Percentiles rank a stretch among this genome's conserved stretches.
phyloP scores from a whole-genome alignment of 371 early-diverging fungal species.

The Globomyces sp. region DNA sequence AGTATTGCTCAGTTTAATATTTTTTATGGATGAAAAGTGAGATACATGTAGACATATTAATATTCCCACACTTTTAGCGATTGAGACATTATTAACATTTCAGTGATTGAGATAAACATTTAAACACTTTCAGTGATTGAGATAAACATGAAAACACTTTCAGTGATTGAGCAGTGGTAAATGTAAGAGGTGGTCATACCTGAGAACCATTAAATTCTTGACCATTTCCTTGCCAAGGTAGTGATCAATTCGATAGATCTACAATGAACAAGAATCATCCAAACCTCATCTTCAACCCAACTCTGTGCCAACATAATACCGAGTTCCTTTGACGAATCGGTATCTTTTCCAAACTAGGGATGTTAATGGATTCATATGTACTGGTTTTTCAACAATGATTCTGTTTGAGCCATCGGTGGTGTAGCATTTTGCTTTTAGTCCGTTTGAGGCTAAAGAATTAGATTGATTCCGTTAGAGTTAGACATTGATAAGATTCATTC shows the following conservation, averaged over 20 bases:
- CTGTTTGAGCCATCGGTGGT: slow-evolving; percentile 57
- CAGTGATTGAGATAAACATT: not conserved
- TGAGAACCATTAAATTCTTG: slow-evolving; percentile 90
- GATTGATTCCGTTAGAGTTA: no score
- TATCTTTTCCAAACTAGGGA: slow-evolving; percentile 82
- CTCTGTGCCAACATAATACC: slow-evolving; percentile 62
- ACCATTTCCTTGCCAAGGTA: slow-evolving; percentile 99
- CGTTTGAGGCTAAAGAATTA: slow-evolving; percentile 51
- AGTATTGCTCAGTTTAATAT: no score
- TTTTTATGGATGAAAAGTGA: no score
- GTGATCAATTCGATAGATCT: slow-evolving; percentile 97
- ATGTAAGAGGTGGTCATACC: slow-evolving; percentile 34
- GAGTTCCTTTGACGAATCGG: slow-evolving; percentile 75
- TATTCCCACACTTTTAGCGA: no score
- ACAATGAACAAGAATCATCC: slow-evolving; percentile 14
- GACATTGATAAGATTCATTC: no score
- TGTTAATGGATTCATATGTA: no score
- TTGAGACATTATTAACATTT: no score
- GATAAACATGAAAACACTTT: no score
- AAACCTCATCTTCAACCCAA: slow-evolving; percentile 84
- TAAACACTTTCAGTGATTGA: not conserved
- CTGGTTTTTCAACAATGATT: slow-evolving; percentile 97
- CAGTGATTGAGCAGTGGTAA: no score
- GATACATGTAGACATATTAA: no score
- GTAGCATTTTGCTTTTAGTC: slow-evolving; percentile 68